Evolutionary conservation across 768 basidiomycete species (phyloP), one percentile per base, ranked within the genome.

Genomic region (Serpula lacrymans): DNA sequence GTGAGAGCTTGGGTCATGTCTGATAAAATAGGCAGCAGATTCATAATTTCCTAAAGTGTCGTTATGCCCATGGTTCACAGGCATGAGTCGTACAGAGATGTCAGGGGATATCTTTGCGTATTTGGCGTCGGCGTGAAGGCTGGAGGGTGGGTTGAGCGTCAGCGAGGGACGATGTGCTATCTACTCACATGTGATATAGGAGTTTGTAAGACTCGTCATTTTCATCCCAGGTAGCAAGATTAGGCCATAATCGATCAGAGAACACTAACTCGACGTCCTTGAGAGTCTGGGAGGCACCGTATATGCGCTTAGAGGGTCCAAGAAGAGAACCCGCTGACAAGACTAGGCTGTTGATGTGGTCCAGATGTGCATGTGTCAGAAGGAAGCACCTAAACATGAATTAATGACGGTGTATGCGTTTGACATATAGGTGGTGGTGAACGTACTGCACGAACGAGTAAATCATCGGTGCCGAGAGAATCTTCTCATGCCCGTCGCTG

Each of bases 321-420:
- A 60, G 59, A 5, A 88, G 57, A 1, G 90, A 82, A 26, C 92
- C 94, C 12, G 93, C 90, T 1, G 85, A 78, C 39, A 98, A 63
- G 40, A 95, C 78, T 21, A 96, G 72, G 28, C 89, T 82, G 45
- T 75, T 78, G 51, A 90, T 75, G 59, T 98, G 94, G 64, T 98
- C 94, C 20, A 97, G 65, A 61, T 98, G 94, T 0, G 88, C 84
- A 56, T 95, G 93, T 5, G 88, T 86, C 50, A 96, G 69, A 45
- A 94, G 70, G 54, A 87, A 95, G 49, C 81, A 88, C 46, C 90
- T 93, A 55, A 17, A 46, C 30, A 43, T 22, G 26, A 5, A 20
- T 37, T 21, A 39, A 10, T 21, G 21, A n/a, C 33, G 18, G 32
- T 9, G 11, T 12, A 26, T 6, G 38, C 28, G 11, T 18, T 21